Evolutionary conservation across 306 rosid species (phyloP), one percentile per base, ranked within the genome.

Genomic region (Dryas drummondii): DNA sequence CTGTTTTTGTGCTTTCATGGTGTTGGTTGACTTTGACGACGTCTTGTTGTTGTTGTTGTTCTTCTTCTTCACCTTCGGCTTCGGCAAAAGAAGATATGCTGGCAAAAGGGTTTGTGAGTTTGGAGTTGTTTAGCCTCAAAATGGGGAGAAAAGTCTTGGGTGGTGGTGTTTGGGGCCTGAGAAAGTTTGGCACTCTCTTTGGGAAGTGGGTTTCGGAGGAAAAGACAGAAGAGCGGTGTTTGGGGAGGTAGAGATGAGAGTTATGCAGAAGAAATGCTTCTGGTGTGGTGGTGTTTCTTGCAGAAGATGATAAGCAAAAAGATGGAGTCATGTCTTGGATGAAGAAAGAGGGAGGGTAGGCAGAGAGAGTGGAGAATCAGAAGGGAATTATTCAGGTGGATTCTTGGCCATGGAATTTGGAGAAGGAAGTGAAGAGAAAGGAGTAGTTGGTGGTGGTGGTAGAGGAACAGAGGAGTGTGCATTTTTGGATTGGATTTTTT

Each of bases 1-100:
- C 5, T 6, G 19, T 42, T 61, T 79, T 64, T 49, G 17, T 42
- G 7, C 65, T 54, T 6, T 75, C 84, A 22, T 76, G 86, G 22
- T 82, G 79, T 5, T 77, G 64, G 12, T 74, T 56, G 2, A 78
- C 74, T 9, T 81, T 63, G 40, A 80, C 58, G 4, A 27, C 71
- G 70, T 81, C 80, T 12, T 80, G 60, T 16, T 83, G 75, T 6
- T 83, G 75, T 6, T 78, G 70, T 42, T 77, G 55, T 2, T 56
- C 17, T n/a, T 64, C 48, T 63, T 71, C 48, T 42, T 71, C 55
- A 2, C 66, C 86, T 63, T 66, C 89, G 1, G 83, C 89, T 64
- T 84, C 96, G 0, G 97, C 98, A 26, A 81, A 94, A 13, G 98
- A 94, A 4, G 97, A 87, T 9, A 91, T 16, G 13, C 87, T 80